phyloP scores from a whole-genome alignment of 2,329 filamentous ascomycete species.

The Volutella citrinella region DNA sequence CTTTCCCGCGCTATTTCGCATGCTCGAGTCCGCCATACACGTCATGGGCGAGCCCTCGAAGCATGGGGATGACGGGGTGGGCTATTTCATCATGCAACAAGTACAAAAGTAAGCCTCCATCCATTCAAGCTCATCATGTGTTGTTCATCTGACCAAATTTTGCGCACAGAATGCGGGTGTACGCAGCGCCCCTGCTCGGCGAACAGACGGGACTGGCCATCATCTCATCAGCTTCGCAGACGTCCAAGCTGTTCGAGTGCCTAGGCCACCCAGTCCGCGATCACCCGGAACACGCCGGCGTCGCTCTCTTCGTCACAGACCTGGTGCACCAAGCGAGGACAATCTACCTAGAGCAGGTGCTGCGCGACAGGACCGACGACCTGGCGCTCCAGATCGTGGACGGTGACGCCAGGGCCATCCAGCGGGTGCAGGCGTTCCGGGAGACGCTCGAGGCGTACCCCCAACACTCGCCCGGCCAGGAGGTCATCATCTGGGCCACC shows the following conservation, averaged over 20 bases:
- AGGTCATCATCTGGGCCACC: slow-evolving; percentile 26
- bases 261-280: slow-evolving; percentile 50
- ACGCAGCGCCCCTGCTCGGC: slow-evolving; percentile 20
- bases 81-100: slow-evolving; percentile 21
- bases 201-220: slow-evolving; percentile 22
- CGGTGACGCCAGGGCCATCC: slow-evolving; percentile 8
- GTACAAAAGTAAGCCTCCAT: slow-evolving; percentile 20
- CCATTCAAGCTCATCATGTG: not conserved
- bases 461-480: slow-evolving; percentile 13
- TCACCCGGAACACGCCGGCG: slow-evolving; percentile 70
- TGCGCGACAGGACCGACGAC: slow-evolving; percentile 13
- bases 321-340: slow-evolving; percentile 81
- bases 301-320: slow-evolving; percentile 72
- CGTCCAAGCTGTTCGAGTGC: slow-evolving; percentile 18
- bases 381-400: slow-evolving; percentile 8
- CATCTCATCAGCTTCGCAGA: slow-evolving; percentile 19
- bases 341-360: slow-evolving; percentile 76
- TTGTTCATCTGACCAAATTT: too few relatives aligned
- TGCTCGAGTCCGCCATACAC: slow-evolving; percentile 24
- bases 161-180: slow-evolving; percentile 38
- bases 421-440: slow-evolving; percentile 23
- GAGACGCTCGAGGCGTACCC: slow-evolving; percentile 19
- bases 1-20: slow-evolving; percentile 22
- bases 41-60: slow-evolving; percentile 22
- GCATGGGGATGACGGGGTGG: slow-evolving; percentile 14